phyloP scores from a whole-genome alignment of 352 stramenopile species.

The Pythium coloratum region DNA sequence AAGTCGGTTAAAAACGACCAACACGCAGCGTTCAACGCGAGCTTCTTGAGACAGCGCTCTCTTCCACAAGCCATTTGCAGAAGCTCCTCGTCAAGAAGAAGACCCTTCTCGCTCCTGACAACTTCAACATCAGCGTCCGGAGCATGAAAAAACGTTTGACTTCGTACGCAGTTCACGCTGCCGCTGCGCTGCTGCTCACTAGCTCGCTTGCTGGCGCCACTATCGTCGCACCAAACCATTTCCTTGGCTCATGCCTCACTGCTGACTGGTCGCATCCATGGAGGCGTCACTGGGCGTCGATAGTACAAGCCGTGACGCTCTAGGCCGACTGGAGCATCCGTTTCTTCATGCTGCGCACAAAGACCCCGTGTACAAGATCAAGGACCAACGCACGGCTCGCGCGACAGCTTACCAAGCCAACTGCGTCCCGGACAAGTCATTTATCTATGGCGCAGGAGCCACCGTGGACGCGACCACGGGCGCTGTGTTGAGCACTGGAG shows the following conservation, averaged over 20 bases:
- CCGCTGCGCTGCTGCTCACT: neutral
- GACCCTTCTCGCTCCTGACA: no score
- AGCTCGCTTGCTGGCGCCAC: neutral
- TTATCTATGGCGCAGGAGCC: conserved; percentile 26
- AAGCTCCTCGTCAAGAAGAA: no score
- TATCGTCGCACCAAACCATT: conserved; percentile 26
- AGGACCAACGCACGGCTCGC: conserved; percentile 22
- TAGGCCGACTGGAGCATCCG: conserved; percentile 24
- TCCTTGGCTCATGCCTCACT: conserved; percentile 34
- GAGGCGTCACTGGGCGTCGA: conserved; percentile 11
- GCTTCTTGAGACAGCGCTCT: no score
- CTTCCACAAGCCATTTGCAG: no score
- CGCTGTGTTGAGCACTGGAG: conserved; percentile 14
- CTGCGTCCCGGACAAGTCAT: conserved; percentile 15
- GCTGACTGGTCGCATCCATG: conserved; percentile 31
- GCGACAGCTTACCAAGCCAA: neutral
- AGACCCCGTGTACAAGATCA: conserved; percentile 24
- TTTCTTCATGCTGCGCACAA: conserved; percentile 31
- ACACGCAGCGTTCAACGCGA: no score
- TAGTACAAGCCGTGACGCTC: neutral
- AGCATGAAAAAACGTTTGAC: neutral
- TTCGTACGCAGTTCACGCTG: neutral
- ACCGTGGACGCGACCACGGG: conserved; percentile 21
- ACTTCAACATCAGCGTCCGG: no score
- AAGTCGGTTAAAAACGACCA: no score